Conservation (phyloP, 805 yeast genomes). For the Lachancea meyersii region DNA sequence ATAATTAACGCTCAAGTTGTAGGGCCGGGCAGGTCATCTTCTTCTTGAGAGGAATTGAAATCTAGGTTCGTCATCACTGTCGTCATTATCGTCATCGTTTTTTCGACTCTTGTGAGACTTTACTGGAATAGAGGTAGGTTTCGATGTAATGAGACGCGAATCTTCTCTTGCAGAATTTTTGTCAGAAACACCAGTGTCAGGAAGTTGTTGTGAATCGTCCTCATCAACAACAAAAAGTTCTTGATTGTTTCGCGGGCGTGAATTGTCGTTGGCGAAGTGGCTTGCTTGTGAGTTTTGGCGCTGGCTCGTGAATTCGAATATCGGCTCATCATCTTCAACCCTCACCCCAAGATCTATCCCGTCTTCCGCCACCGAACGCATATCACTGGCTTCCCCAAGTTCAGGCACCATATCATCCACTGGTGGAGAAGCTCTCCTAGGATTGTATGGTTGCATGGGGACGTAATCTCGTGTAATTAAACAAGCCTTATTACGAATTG, state of each 20-base stretch:
- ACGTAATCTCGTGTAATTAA: conserved; percentile 33
- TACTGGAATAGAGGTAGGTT: too few relatives aligned
- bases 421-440: not conserved
- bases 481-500: conserved; percentile 20
- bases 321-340: conserved; percentile 3
- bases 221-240: conserved; percentile 8
- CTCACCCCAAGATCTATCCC: not conserved
- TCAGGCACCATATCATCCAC: not conserved
- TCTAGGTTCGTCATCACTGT: conserved; percentile 33
- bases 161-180: not conserved
- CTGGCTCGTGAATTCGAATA: conserved; percentile 4
- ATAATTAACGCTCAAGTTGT: not conserved
- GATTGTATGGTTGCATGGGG: conserved; percentile 13
- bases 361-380: not conserved
- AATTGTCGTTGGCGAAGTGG: not conserved
- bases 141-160: too few relatives aligned
- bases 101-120: not conserved
- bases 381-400: not conserved
- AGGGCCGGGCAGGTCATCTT: not conserved
- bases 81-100: conserved; percentile 23
- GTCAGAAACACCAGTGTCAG: too few relatives aligned
- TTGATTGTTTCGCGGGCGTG: not conserved
- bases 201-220: conserved; percentile 2
- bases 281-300: not conserved
- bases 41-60: conserved; percentile 31